Conservation (phyloP, 2,329 filamentous ascomycete genomes). For the Ascochyta lentis region DNA sequence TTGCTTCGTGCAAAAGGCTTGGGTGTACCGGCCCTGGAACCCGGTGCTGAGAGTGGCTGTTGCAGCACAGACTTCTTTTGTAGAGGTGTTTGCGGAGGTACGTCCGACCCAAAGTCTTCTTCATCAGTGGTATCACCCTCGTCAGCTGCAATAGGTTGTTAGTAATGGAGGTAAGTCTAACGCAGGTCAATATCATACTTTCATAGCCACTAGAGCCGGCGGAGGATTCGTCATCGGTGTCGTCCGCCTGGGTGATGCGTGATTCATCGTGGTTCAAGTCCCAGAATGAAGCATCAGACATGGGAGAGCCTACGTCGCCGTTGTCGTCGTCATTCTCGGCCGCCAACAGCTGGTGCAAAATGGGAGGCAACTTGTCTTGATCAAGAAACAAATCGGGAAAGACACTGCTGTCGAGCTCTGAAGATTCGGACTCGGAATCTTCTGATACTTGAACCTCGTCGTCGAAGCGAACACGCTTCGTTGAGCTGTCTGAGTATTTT, state of each 20-base stretch:
- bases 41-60: constrained; percentile 55
- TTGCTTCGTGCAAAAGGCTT: constrained; percentile 48
- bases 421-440: constrained; percentile 53
- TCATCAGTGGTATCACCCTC: constrained; percentile 66
- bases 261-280: constrained; percentile 63
- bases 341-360: constrained; percentile 76
- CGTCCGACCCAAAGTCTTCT: constrained; percentile 52
- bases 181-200: constrained; percentile 55
- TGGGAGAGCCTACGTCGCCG: constrained; percentile 56
- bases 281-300: constrained; percentile 63
- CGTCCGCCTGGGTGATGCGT: constrained; percentile 39
- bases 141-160: constrained; percentile 58
- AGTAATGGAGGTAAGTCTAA: constrained; percentile 48
- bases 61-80: constrained; percentile 55
- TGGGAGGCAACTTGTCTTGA: constrained; percentile 74
- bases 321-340: constrained; percentile 51
- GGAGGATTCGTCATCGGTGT: constrained; percentile 53
- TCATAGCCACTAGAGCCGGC: constrained; percentile 63
- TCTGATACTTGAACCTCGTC: constrained; percentile 71
- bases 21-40: constrained; percentile 45
- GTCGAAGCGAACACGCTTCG: constrained; percentile 75
- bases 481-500: constrained; percentile 49
- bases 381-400: constrained; percentile 82
- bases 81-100: constrained; percentile 55
- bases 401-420: constrained; percentile 68